Percentiles rank a stretch among this genome's conserved stretches.
Conservation (phyloP, 2,329 filamentous ascomycete genomes). For the Dactylellina sp. region DNA sequence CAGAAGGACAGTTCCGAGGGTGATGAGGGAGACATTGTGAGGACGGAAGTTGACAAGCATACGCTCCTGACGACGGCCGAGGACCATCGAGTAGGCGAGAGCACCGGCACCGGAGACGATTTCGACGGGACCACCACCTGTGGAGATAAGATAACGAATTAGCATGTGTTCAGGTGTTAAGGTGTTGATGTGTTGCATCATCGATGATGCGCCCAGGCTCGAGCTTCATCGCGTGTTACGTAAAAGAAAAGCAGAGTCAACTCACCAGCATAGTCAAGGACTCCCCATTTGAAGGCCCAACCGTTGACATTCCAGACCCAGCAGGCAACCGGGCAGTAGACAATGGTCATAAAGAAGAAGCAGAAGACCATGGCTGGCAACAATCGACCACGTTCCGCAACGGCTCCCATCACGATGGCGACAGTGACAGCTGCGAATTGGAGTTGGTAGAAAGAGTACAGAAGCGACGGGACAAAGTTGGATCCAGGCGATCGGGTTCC, state of each 20-base stretch:
- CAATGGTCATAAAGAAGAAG: constrained; percentile 95
- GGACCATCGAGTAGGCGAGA: constrained; percentile 93
- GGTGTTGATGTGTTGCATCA: constrained; percentile 37
- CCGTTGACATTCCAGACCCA: constrained; percentile 97
- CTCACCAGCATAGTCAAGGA: constrained; percentile 86
- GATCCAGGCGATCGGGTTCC: constrained; percentile 87
- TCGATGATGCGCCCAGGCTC: neutral
- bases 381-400: constrained; percentile 92
- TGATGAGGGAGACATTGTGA: constrained; percentile 97
- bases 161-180: constrained; percentile 20
- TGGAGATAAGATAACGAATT: neutral
- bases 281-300: constrained; percentile 90
- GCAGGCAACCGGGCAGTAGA: constrained; percentile 96
- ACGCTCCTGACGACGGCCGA: constrained; percentile 95
- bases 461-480: constrained; percentile 84
- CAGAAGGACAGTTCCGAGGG: constrained; percentile 91
- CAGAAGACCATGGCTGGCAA: constrained; percentile 94
- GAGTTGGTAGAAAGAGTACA: constrained; percentile 97
- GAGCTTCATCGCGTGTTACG: constrained; percentile 36
- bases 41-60: constrained; percentile 99
- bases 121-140: constrained; percentile 90
- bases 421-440: constrained; percentile 96
- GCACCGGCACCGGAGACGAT: constrained; percentile 94
- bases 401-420: constrained; percentile 89
- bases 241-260: constrained; percentile 56